phyloP scores from a whole-genome alignment of 192 early-diverging fungal species.

The Phlyctochytrium planicorne region DNA sequence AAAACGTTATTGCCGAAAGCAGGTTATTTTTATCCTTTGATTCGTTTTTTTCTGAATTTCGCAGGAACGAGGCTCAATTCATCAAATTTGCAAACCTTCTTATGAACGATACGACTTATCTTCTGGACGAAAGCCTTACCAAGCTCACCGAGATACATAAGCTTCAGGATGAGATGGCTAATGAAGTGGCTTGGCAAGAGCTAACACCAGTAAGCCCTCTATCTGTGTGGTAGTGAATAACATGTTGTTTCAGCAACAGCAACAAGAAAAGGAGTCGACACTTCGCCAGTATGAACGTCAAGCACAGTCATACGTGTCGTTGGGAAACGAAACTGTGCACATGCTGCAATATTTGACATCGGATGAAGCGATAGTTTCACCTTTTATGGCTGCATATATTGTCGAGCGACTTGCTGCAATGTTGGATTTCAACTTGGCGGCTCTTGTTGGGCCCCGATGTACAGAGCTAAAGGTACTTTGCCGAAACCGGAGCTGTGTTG shows the following conservation, averaged over 20 bases:
- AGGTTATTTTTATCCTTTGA: slow-evolving; percentile 21
- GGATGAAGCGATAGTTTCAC: slow-evolving; percentile 65
- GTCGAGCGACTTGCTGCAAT: slow-evolving; percentile 94
- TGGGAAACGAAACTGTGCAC: slow-evolving; percentile 91
- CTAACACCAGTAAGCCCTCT: slow-evolving; percentile 44
- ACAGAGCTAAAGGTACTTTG: slow-evolving; percentile 77
- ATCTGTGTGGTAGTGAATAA: background rate
- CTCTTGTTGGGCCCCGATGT: slow-evolving; percentile 88
- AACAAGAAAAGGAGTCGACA: slow-evolving; percentile 62
- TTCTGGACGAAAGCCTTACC: slow-evolving; percentile 88
- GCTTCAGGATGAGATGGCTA: slow-evolving; percentile 76
- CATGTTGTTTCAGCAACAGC: slow-evolving; percentile 35
- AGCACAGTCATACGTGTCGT: slow-evolving; percentile 78
- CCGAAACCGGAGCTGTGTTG: slow-evolving; percentile 23
- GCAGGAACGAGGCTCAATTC: slow-evolving; percentile 72
- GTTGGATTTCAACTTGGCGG: slow-evolving; percentile 91
- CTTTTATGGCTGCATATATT: slow-evolving; percentile 87
- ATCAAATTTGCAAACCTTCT: slow-evolving; percentile 85
- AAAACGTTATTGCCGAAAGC: slow-evolving; percentile 60
- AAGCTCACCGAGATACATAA: slow-evolving; percentile 83
- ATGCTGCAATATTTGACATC: slow-evolving; percentile 84
- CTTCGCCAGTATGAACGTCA: slow-evolving; percentile 74
- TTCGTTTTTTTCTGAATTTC: slow-evolving; percentile 4
- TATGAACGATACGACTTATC: slow-evolving; percentile 94
- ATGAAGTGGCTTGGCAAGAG: slow-evolving; percentile 48